Evolutionary conservation across 2,329 filamentous ascomycete genomes (phyloP).

Genomic region (Colletotrichum cereale): DNA sequence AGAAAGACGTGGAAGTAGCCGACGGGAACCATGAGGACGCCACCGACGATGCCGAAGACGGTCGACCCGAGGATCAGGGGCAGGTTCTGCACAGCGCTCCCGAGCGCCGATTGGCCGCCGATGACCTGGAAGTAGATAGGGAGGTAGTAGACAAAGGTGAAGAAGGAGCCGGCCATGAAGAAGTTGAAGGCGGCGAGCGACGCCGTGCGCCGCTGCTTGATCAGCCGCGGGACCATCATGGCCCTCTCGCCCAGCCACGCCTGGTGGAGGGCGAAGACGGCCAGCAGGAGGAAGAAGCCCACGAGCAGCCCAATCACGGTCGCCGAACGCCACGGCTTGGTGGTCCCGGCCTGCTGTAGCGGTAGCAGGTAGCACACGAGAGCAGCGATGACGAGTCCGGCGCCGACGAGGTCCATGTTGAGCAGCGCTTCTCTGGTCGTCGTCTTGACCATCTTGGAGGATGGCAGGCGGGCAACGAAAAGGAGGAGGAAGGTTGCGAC

Average conservation of each 20-base stretch:
- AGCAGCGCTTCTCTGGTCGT: conserved; percentile 54
- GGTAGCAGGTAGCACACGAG: conserved; percentile 67
- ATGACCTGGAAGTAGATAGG: conserved; percentile 19
- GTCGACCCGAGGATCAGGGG: conserved; percentile 2
- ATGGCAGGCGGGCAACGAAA: conserved; percentile 47
- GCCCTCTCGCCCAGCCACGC: conserved; percentile 60
- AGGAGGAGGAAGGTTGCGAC: conserved; percentile 61
- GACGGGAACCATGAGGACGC: conserved; percentile 1
- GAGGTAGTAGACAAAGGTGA: conserved; percentile 66
- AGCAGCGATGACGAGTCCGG: conserved; percentile 63
- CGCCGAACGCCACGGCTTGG: conserved; percentile 62
- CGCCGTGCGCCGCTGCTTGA: conserved; percentile 58
- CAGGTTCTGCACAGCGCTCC: background rate
- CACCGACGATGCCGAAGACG: conserved; percentile 2
- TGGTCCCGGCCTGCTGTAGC: conserved; percentile 67
- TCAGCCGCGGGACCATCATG: conserved; percentile 62
- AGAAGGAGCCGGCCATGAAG: conserved; percentile 65
- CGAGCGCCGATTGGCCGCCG: background rate
- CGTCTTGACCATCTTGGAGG: conserved; percentile 51
- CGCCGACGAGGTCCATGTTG: conserved; percentile 68
- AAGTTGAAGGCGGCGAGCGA: conserved; percentile 54
- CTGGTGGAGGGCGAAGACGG: conserved; percentile 61
- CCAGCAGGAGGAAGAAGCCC: conserved; percentile 59
- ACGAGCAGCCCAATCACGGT: conserved; percentile 65
- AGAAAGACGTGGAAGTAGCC: conserved; percentile 17